These are phyloP conservation scores for Calvatia gigantea DNA, from an alignment of 768 basidiomycete species.

Conservation along the genomic window DNA sequence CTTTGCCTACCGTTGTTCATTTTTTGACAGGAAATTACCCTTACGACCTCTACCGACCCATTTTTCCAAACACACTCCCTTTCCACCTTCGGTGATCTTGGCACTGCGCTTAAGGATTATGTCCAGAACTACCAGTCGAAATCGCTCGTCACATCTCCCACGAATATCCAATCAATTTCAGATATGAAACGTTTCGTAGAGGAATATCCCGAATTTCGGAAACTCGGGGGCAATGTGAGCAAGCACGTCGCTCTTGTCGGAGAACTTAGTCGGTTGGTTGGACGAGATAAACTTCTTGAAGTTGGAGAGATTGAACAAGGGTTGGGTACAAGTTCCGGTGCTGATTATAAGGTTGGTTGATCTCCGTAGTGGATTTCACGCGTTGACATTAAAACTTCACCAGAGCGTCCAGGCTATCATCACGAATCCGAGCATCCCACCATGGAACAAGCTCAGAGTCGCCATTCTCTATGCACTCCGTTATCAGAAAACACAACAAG, in stretches of 20 bases:
- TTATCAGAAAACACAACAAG: constrained; percentile 86
- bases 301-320: constrained; percentile 97
- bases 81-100: constrained; percentile 95
- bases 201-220: constrained; percentile 96
- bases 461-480: constrained; percentile 92
- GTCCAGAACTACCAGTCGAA: constrained; percentile 90
- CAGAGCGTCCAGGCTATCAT: constrained; percentile 85
- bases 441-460: constrained; percentile 83
- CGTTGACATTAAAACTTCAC: background rate
- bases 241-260: constrained; percentile 98
- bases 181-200: constrained; percentile 99
- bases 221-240: constrained; percentile 96
- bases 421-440: constrained; percentile 59
- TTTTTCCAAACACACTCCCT: constrained; percentile 92
- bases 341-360: constrained; percentile 73
- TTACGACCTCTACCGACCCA: constrained; percentile 86
- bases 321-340: constrained; percentile 86
- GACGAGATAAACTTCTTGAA: constrained; percentile 79
- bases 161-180: constrained; percentile 85
- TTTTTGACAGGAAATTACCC: constrained; percentile 75
- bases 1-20: constrained; percentile 8
- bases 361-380: background rate
- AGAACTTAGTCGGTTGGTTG: constrained; percentile 89
- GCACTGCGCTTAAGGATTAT: constrained; percentile 86
- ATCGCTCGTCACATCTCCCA: constrained; percentile 70